A percentile compares a stretch with the other conserved stretches of the same genome.
Evolutionary conservation across 331 rosid species (phyloP).

Genomic region (Malus hybrid): DNA sequence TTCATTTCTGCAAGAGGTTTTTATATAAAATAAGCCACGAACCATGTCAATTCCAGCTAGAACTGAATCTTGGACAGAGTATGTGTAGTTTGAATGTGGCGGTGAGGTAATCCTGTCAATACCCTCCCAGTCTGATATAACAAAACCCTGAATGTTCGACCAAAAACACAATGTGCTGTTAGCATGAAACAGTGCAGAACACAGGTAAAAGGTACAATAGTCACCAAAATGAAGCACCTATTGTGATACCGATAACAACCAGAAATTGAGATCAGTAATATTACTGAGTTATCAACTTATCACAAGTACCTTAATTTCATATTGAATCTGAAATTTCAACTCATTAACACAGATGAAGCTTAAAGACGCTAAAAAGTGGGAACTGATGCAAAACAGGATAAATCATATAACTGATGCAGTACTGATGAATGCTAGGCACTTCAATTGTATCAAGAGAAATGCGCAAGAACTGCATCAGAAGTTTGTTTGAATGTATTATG

Average conservation of each 20-base stretch:
- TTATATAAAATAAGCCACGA: constrained; percentile 20
- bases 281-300: neutral
- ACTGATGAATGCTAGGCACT: neutral
- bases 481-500: neutral
- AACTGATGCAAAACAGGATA: neutral
- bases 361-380: neutral
- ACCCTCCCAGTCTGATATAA: constrained; percentile 98
- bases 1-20: constrained; percentile 1
- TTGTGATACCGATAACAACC: neutral
- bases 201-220: neutral
- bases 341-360: neutral
- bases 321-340: neutral
- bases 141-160: constrained; percentile 70
- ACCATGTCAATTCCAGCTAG: constrained; percentile 96
- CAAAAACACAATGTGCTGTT: neutral
- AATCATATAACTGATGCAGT: neutral
- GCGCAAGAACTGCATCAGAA: neutral
- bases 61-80: constrained; percentile 70
- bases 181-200: neutral
- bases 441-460: neutral
- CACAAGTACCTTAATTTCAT: neutral
- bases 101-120: constrained; percentile 74
- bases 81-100: constrained; percentile 71
- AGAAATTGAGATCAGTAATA: neutral
- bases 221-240: neutral